Evolutionary conservation across 306 rosid genomes (phyloP).

Genomic region (Quercus parvula): DNA sequence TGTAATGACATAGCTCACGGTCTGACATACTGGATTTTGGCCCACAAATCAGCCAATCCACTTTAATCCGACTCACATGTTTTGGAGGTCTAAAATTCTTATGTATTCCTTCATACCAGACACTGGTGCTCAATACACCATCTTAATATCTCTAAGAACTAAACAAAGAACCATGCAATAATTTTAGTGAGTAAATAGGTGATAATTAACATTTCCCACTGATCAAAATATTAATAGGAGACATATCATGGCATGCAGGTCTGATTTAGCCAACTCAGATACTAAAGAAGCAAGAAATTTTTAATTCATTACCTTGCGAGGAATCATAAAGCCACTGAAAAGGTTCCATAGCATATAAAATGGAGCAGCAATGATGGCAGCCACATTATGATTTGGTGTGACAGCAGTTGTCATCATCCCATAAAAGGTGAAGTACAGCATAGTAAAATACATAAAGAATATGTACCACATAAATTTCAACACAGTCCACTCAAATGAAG

Average conservation of each 20-base stretch:
- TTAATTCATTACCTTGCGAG: slow-evolving; percentile 71
- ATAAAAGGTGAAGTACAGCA: slow-evolving; percentile 95
- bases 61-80: not conserved
- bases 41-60: not conserved
- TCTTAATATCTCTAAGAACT: not conserved
- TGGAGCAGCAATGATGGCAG: slow-evolving; percentile 89
- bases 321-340: slow-evolving; percentile 99
- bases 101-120: not conserved
- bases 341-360: slow-evolving; percentile 99
- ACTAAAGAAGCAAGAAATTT: slow-evolving; percentile 11
- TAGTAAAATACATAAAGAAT: slow-evolving; percentile 89
- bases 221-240: not conserved
- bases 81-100: not conserved
- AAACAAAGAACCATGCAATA: not conserved
- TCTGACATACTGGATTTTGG: not conserved
- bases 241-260: not conserved
- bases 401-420: slow-evolving; percentile 99
- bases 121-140: not conserved
- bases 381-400: slow-evolving; percentile 97
- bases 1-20: too few relatives aligned
- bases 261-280: slow-evolving; percentile 5
- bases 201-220: not conserved
- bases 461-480: slow-evolving; percentile 83
- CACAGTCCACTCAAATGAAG: slow-evolving; percentile 74
- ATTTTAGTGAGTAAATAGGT: not conserved